A percentile compares a stretch with the other conserved stretches of the same genome.
Evolutionary conservation across 2,329 filamentous ascomycete genomes (phyloP).

Genomic region (Pseudogymnoascus destructans): DNA sequence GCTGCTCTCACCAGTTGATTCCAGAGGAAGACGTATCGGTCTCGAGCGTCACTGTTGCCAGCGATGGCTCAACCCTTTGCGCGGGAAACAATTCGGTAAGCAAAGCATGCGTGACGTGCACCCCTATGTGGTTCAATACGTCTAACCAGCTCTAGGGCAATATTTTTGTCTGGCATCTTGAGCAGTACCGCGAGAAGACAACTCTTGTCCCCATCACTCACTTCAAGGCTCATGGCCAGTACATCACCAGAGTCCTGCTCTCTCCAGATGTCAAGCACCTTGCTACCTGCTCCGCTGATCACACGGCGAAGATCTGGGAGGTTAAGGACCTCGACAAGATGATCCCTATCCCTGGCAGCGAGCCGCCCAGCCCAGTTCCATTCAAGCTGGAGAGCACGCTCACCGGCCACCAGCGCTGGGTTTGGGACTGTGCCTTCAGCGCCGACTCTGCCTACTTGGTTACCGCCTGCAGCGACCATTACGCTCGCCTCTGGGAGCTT

Average conservation of each 20-base stretch:
- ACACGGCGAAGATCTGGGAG: constrained; percentile 91
- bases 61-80: constrained; percentile 81
- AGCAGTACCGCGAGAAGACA: constrained; percentile 56
- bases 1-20: constrained; percentile 89
- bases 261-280: constrained; percentile 64
- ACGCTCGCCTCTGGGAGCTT: constrained; percentile 60
- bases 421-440: constrained; percentile 67
- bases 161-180: constrained; percentile 92
- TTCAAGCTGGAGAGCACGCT: constrained; percentile 58
- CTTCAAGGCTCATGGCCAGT: constrained; percentile 59
- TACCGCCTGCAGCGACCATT: constrained; percentile 62
- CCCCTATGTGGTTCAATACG: not conserved
- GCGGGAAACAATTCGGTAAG: constrained; percentile 81
- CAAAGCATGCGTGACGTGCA: constrained; percentile 23
- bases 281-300: constrained; percentile 62
- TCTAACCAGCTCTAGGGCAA: constrained; percentile 52
- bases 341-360: constrained; percentile 17
- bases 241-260: constrained; percentile 60
- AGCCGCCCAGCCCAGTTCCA: constrained; percentile 21
- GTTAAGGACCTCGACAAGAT: constrained; percentile 55
- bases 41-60: constrained; percentile 89
- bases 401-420: constrained; percentile 61
- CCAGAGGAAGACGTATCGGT: constrained; percentile 92
- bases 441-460: constrained; percentile 63
- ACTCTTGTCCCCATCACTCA: constrained; percentile 58